Base-by-base conservation (phyloP, 1,284 basidiomycete genomes). In the Malassezia obtusa region DNA sequence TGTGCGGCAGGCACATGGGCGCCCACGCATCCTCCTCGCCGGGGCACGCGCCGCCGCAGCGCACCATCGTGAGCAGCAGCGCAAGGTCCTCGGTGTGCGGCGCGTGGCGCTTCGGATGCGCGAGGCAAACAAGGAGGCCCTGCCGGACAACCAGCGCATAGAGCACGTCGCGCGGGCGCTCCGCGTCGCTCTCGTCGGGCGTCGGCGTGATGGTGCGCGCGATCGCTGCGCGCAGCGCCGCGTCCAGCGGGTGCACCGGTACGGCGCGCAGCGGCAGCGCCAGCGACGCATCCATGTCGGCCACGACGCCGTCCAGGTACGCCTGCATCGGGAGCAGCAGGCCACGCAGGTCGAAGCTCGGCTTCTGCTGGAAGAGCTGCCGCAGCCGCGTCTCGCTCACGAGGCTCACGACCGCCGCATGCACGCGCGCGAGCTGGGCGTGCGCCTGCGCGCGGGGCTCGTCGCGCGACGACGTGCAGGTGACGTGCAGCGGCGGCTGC, bases 1-100 rank as follows among this genome's bases (percentile, higher is more conserved):
- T 95, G 70, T 90, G 90, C 0, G 94, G 92, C 10, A 99, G 80
- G 71, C 92, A 98, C 45, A 99, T 81, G 0, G 94, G 94, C 2
- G 96, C 80, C 88, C 90, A 98, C 4, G 86, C 86, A 19, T 90
- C 84, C 0, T 50, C 52, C 0, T 49, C 58, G 0, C 50, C 48
- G 19, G 49, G 51, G 79, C 57, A 83, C 79, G 76, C 84, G 9
- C 44, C 40, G 35, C 80, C 70, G 79, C 76, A 65, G 87, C 79
- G 59, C 83, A 81, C 69, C 0, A 76, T 76, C 17, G 74, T 73
- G 19, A 75, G 62, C 28, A 77, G 62, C 31, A 77, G 59, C 19
- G 74, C 70, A 15, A 77, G 60, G 50, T 77, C 76, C 31, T 62
- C 51, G 21, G 92, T 90, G 75, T 98, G 90, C 52, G 96, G 89